These are phyloP conservation scores for Blastobotrys mokoenaii DNA, from an alignment of 805 yeast species.

Conservation along the genomic window DNA sequence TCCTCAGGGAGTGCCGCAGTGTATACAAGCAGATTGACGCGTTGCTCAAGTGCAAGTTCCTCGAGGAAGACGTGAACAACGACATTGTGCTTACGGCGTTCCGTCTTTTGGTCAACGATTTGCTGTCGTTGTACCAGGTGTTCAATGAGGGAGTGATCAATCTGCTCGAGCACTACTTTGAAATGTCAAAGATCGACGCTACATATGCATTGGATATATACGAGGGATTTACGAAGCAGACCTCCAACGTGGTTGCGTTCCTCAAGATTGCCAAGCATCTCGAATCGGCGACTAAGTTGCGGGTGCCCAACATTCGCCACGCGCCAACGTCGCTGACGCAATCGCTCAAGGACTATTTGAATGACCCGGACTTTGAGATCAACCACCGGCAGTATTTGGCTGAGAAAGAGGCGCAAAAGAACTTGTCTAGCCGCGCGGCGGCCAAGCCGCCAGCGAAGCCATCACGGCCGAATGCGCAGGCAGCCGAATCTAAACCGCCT, in stretches of 20 bases:
- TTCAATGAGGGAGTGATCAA: slow-evolving; percentile 95
- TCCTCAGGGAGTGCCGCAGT: slow-evolving; percentile 75
- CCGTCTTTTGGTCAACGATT: slow-evolving; percentile 81
- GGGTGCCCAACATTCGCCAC: slow-evolving; percentile 92
- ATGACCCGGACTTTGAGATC: slow-evolving; percentile 75
- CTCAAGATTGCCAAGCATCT: slow-evolving; percentile 82
- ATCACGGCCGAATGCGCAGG: no score
- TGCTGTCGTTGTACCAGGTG: slow-evolving; percentile 77
- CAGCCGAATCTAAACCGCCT: no score
- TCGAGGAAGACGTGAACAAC: slow-evolving; percentile 73
- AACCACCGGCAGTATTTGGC: slow-evolving; percentile 71
- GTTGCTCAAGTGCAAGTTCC: slow-evolving; percentile 62
- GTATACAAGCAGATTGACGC: slow-evolving; percentile 76
- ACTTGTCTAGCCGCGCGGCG: slow-evolving; percentile 4
- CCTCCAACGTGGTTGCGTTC: slow-evolving; percentile 80
- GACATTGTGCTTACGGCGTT: slow-evolving; percentile 80
- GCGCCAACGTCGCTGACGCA: slow-evolving; percentile 91
- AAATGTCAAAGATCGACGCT: slow-evolving; percentile 80
- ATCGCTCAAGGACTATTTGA: slow-evolving; percentile 79
- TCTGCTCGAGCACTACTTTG: slow-evolving; percentile 87
- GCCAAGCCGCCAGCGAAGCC: neutral
- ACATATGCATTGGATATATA: slow-evolving; percentile 78
- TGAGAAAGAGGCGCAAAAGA: slow-evolving; percentile 43
- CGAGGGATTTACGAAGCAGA: slow-evolving; percentile 75
- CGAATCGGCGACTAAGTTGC: slow-evolving; percentile 78